These are phyloP conservation scores for Diaporthe sp. DNA, from an alignment of 2,329 filamentous ascomycete genomes.

Conservation along the genomic window DNA sequence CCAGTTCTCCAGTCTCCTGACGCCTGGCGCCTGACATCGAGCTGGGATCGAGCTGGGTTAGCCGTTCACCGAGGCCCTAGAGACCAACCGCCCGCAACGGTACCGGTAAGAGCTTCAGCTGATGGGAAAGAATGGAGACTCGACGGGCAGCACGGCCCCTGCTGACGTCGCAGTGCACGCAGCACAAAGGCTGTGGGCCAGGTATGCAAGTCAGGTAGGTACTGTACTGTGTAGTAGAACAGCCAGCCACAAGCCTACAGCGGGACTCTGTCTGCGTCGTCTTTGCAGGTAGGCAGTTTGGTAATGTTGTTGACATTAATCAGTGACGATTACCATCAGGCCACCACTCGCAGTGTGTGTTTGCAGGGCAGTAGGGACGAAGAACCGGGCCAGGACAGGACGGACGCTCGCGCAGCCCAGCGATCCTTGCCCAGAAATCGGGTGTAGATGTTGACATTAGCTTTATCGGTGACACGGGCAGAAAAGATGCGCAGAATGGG, in stretches of 20 bases:
- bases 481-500: slow-evolving; percentile 22
- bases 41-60: not conserved
- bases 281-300: not conserved
- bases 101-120: slow-evolving; percentile 17
- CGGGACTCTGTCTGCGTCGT: not conserved
- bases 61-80: slow-evolving; percentile 2
- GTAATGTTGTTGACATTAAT: not conserved
- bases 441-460: slow-evolving; percentile 17
- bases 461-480: slow-evolving; percentile 29
- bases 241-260: not conserved
- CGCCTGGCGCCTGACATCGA: not conserved
- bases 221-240: not conserved
- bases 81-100: not conserved
- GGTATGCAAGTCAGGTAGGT: not conserved
- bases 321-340: not conserved
- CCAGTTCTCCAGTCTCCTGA: slow-evolving; percentile 10
- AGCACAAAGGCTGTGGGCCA: not conserved
- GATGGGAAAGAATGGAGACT: not conserved
- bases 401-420: slow-evolving; percentile 4
- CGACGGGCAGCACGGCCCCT: not conserved
- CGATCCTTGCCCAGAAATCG: slow-evolving; percentile 1
- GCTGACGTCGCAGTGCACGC: slow-evolving; percentile 14
- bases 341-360: slow-evolving; percentile 4
- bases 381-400: not conserved
- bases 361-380: not conserved